Evolutionary conservation across 164 flowering plant species (phyloP).

Genomic region (Macadamia integrifolia): DNA sequence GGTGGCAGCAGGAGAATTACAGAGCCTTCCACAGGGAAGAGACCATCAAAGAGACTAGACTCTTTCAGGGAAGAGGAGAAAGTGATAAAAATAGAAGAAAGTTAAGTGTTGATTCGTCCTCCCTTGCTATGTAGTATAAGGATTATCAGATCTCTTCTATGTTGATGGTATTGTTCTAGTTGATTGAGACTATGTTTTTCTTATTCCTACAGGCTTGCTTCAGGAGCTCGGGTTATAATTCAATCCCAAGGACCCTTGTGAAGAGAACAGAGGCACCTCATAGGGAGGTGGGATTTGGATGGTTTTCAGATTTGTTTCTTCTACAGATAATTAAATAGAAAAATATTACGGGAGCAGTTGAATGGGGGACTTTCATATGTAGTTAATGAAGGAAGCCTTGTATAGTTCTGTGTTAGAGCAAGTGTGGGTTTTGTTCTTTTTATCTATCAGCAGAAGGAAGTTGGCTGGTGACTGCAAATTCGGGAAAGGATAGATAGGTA

Average conservation of each 20-base stretch:
- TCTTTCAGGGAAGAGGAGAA: constrained; percentile 58
- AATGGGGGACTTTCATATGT: too few relatives aligned
- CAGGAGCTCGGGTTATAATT: constrained; percentile 97
- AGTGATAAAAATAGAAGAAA: constrained; percentile 83
- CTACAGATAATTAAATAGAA: too few relatives aligned
- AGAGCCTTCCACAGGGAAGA: constrained; percentile 34
- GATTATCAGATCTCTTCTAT: not conserved
- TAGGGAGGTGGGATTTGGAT: not conserved
- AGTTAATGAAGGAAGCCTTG: too few relatives aligned
- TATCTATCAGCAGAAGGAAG: too few relatives aligned
- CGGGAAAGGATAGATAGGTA: too few relatives aligned
- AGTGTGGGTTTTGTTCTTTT: too few relatives aligned
- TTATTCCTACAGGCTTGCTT: constrained; percentile 79
- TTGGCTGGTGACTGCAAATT: too few relatives aligned
- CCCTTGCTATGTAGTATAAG: not conserved
- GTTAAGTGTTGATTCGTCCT: constrained; percentile 45
- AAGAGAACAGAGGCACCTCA: constrained; percentile 16
- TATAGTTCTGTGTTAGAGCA: too few relatives aligned
- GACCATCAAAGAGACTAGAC: constrained; percentile 39
- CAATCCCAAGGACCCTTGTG: constrained; percentile 47
- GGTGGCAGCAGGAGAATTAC: constrained; percentile 54
- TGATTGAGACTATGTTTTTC: constrained; percentile 15
- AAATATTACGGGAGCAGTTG: too few relatives aligned
- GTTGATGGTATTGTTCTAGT: not conserved
- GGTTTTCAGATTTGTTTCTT: not conserved